phyloP scores from a whole-genome alignment of 495 filamentous ascomycete genomes.

The Cetradonia linearis region DNA sequence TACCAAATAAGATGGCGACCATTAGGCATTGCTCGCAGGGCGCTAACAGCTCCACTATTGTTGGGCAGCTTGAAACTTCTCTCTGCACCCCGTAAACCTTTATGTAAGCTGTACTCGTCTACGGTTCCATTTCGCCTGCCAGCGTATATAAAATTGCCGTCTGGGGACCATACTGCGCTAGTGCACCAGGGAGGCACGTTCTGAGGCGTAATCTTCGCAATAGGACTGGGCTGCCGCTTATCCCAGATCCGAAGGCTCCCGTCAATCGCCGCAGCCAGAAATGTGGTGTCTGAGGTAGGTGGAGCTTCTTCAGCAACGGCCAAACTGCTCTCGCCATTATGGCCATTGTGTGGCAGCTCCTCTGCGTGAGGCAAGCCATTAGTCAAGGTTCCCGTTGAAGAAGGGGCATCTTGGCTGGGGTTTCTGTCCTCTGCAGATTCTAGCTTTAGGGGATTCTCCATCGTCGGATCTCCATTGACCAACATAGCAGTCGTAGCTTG shows the following conservation, averaged over 20 bases:
- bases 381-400: conserved; percentile 20
- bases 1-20: conserved; percentile 84
- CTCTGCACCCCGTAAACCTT: conserved; percentile 61
- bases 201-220: conserved; percentile 64
- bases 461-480: conserved; percentile 2
- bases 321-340: background rate
- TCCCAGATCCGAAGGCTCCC: conserved; percentile 90
- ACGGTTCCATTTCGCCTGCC: conserved; percentile 89
- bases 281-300: conserved; percentile 55
- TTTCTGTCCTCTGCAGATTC: background rate
- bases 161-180: conserved; percentile 93
- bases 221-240: conserved; percentile 60
- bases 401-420: conserved; percentile 5
- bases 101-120: conserved; percentile 85
- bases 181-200: conserved; percentile 94
- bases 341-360: conserved; percentile 24
- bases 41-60: conserved; percentile 80
- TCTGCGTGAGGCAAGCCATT: conserved; percentile 48
- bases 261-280: conserved; percentile 79
- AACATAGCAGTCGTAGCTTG: conserved; percentile 12
- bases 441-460: background rate
- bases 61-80: conserved; percentile 83
- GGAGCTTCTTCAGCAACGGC: conserved; percentile 9
- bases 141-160: conserved; percentile 91
- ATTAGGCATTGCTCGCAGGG: conserved; percentile 83